Percentiles rank a stretch among this genome's conserved stretches.
Conservation (phyloP, 2,329 filamentous ascomycete genomes). For the Cladosporium sp. region DNA sequence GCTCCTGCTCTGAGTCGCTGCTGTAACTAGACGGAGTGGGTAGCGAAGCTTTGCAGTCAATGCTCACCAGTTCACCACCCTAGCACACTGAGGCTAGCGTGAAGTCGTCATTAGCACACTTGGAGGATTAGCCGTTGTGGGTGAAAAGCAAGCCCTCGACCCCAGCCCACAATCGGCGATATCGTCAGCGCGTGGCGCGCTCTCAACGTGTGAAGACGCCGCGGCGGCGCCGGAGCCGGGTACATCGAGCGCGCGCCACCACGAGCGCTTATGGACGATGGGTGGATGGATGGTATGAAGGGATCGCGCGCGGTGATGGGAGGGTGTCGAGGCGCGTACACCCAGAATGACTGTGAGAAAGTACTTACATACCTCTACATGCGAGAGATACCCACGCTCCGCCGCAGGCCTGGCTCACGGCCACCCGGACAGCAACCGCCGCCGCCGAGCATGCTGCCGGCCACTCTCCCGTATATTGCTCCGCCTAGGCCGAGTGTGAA, state of each 20-base stretch:
- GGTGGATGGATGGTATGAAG: background rate
- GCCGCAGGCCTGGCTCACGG: background rate
- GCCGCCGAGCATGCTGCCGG: slow-evolving; percentile 19
- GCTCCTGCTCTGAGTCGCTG: background rate
- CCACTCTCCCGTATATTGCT: slow-evolving; percentile 17
- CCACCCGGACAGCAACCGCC: slow-evolving; percentile 17
- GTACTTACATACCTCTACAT: background rate
- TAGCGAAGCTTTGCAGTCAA: slow-evolving; percentile 17
- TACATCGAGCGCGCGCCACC: background rate
- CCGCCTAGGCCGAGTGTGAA: slow-evolving; percentile 18
- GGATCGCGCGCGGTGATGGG: background rate
- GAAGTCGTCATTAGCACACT: slow-evolving; percentile 19
- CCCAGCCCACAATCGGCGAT: slow-evolving; percentile 20
- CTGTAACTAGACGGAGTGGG: slow-evolving; percentile 13
- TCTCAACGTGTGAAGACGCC: slow-evolving; percentile 15
- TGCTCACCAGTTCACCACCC: slow-evolving; percentile 11
- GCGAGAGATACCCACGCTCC: background rate
- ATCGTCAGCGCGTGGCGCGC: slow-evolving; percentile 19
- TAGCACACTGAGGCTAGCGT: slow-evolving; percentile 13
- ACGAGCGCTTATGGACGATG: background rate
- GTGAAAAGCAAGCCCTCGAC: slow-evolving; percentile 18
- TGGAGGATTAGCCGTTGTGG: slow-evolving; percentile 19
- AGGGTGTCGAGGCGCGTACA: background rate
- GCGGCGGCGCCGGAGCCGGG: slow-evolving; percentile 10
- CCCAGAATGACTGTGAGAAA: background rate